phyloP scores from a whole-genome alignment of 1,284 basidiomycete species.

The Rhodotorula glutinis region DNA sequence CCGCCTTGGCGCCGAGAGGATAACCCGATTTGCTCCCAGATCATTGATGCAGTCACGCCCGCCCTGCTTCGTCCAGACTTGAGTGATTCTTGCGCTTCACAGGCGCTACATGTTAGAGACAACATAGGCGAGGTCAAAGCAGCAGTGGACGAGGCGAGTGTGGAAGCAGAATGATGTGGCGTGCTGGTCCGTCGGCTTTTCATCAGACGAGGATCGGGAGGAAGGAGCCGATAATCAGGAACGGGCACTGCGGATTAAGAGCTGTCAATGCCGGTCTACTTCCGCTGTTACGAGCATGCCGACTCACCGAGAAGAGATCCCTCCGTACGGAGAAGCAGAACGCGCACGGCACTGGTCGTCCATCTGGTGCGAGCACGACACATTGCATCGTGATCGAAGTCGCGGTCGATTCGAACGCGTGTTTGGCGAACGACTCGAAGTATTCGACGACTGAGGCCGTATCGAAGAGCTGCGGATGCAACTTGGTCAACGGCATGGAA shows the following conservation, averaged over 20 bases:
- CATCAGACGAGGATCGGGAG: conserved; percentile 34
- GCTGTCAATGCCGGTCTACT: not conserved
- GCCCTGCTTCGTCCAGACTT: not conserved
- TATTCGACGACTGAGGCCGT: conserved; percentile 68
- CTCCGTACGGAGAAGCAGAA: conserved; percentile 90
- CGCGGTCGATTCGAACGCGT: conserved; percentile 92
- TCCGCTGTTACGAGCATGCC: too few relatives aligned
- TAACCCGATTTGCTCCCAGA: too few relatives aligned
- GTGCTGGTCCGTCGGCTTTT: not conserved
- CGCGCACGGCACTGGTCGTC: conserved; percentile 76
- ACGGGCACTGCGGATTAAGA: conserved; percentile 32
- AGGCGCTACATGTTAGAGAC: too few relatives aligned
- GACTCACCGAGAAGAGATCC: conserved; percentile 62
- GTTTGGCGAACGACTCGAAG: conserved; percentile 90
- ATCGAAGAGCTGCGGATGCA: conserved; percentile 36
- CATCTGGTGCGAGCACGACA: conserved; percentile 74
- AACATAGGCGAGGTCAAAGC: too few relatives aligned
- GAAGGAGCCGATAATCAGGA: conserved; percentile 40
- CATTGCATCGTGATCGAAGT: conserved; percentile 85
- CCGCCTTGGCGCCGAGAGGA: too few relatives aligned
- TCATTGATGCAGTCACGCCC: too few relatives aligned
- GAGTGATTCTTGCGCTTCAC: too few relatives aligned
- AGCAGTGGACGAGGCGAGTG: not conserved
- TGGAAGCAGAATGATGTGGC: not conserved
- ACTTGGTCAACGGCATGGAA: too few relatives aligned